These are phyloP conservation scores for Orbilia javanica DNA, from an alignment of 2,329 filamentous ascomycete genomes.

Conservation along the genomic window DNA sequence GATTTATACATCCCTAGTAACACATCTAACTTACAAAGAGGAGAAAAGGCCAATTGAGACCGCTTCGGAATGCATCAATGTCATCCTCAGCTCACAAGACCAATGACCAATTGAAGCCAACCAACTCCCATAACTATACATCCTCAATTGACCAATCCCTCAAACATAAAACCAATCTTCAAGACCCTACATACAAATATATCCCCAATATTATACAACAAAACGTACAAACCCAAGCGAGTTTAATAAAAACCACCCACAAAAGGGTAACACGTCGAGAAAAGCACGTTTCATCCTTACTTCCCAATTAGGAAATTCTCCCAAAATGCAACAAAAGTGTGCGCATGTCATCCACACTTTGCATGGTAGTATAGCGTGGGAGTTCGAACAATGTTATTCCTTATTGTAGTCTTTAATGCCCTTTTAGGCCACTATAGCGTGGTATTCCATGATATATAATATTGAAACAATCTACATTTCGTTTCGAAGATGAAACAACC, in stretches of 20 bases:
- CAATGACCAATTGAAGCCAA: no score
- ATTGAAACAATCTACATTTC: neutral
- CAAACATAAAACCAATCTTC: neutral
- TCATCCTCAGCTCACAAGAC: no score
- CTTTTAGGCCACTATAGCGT: neutral
- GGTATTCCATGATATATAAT: neutral
- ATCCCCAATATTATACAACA: neutral
- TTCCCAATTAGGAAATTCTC: conserved; percentile 20
- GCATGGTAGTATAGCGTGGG: neutral
- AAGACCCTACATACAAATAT: no score
- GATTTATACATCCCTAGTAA: neutral
- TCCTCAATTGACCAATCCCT: no score
- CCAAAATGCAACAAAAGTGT: conserved; percentile 30
- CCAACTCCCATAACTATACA: no score
- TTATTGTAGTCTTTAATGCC: neutral
- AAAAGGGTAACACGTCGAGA: neutral
- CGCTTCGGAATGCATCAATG: no score
- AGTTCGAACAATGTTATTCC: neutral
- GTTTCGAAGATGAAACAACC: no score
- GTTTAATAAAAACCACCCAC: neutral
- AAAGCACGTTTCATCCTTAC: neutral
- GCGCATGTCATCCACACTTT: neutral
- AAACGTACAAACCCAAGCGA: neutral
- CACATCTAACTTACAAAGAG: neutral
- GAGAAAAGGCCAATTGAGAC: neutral